phyloP scores from a whole-genome alignment of 2,329 filamentous ascomycete genomes.

The Lasiodiplodia theobromae region DNA sequence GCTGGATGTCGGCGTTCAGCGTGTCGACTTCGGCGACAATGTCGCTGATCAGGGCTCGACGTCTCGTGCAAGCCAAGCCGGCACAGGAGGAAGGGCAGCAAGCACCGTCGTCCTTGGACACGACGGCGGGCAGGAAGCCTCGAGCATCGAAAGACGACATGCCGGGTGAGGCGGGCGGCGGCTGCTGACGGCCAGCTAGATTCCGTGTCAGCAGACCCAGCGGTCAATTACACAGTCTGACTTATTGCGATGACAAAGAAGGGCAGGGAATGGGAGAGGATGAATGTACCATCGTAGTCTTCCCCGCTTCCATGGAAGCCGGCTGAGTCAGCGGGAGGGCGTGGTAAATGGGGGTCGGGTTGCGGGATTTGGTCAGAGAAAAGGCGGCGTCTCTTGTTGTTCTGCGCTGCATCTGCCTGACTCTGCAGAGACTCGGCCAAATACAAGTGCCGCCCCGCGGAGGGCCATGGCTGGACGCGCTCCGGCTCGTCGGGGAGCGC shows the following conservation, averaged over 20 bases:
- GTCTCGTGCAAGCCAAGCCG: slow-evolving; percentile 12
- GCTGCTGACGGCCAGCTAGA: slow-evolving; percentile 17
- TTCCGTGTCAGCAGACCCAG: slow-evolving; percentile 17
- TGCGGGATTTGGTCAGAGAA: slow-evolving; percentile 5
- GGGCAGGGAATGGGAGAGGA: slow-evolving; percentile 1
- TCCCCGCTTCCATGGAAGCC: slow-evolving; percentile 21
- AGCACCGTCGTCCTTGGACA: not conserved
- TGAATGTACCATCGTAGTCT: slow-evolving; percentile 18
- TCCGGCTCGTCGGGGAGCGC: not conserved
- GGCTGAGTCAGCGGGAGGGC: slow-evolving; percentile 23
- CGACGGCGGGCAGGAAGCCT: not conserved
- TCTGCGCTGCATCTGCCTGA: slow-evolving; percentile 19
- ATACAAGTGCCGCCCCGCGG: slow-evolving; percentile 3
- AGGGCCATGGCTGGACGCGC: not conserved
- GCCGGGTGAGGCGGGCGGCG: slow-evolving; percentile 3
- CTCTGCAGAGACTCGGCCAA: slow-evolving; percentile 12
- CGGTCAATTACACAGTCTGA: slow-evolving; percentile 26
- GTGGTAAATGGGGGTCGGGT: not conserved
- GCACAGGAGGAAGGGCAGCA: slow-evolving; percentile 22
- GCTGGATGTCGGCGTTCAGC: slow-evolving; percentile 18
- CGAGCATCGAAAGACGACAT: slow-evolving; percentile 7
- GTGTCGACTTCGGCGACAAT: slow-evolving; percentile 23
- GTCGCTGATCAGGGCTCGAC: slow-evolving; percentile 25
- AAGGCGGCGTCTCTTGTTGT: slow-evolving; percentile 26
- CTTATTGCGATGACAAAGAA: slow-evolving; percentile 25